Conservation (phyloP, 2,329 filamentous ascomycete species). For the Fragosphaeria purpurea region DNA sequence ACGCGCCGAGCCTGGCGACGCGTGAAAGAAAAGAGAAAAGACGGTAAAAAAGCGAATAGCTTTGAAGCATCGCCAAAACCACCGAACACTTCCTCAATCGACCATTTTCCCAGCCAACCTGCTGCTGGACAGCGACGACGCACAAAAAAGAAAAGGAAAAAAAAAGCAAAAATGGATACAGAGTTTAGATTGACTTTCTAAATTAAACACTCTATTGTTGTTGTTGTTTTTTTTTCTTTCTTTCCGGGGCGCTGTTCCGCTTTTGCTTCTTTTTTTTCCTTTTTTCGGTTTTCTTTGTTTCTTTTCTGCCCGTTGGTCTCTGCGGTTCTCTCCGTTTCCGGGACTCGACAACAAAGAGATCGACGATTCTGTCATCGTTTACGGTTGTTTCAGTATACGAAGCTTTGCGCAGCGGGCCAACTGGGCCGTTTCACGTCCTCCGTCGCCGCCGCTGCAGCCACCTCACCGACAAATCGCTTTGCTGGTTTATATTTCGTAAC, state of each 20-base stretch:
- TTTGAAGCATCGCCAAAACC: slow-evolving; percentile 3
- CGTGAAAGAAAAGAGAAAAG: background rate
- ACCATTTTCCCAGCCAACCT: too few relatives aligned
- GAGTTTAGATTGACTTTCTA: background rate
- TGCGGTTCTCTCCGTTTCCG: background rate
- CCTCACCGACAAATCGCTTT: too few relatives aligned
- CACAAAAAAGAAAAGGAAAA: slow-evolving; percentile 6
- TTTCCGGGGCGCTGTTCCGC: background rate
- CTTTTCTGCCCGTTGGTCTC: background rate
- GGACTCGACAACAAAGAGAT: slow-evolving; percentile 3
- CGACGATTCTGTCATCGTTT: too few relatives aligned
- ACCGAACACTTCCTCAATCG: too few relatives aligned
- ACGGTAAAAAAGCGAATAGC: background rate
- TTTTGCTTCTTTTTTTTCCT: background rate
- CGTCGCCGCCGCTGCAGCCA: too few relatives aligned
- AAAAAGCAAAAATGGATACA: background rate
- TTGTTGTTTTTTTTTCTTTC: background rate
- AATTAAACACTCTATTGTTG: background rate
- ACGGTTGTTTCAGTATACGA: too few relatives aligned
- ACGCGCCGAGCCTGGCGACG: too few relatives aligned
- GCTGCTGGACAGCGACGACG: too few relatives aligned
- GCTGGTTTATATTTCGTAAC: too few relatives aligned
- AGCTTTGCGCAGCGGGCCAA: too few relatives aligned
- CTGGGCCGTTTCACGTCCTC: too few relatives aligned
- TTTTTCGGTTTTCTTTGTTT: background rate